These are phyloP conservation scores for Aciculosporium take DNA, from an alignment of 2,329 filamentous ascomycete genomes.

Conservation along the genomic window DNA sequence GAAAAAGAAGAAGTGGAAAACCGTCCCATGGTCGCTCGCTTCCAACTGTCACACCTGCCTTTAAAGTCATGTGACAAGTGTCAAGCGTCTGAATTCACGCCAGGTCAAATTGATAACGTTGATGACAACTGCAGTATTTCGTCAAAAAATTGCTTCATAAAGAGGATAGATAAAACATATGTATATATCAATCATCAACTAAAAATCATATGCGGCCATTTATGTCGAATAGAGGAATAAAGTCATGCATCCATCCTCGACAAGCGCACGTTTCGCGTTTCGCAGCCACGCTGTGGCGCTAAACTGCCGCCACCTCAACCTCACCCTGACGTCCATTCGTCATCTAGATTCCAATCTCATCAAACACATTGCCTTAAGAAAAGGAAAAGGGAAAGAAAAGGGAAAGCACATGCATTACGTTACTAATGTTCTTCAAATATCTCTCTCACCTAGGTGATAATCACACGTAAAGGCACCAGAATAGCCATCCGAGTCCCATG, in stretches of 20 bases:
- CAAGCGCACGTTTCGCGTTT: too few relatives aligned
- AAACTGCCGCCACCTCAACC: neutral
- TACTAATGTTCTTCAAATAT: neutral
- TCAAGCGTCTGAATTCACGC: too few relatives aligned
- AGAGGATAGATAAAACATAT: too few relatives aligned
- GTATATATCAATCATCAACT: too few relatives aligned
- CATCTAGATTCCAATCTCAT: neutral
- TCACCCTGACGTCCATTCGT: neutral
- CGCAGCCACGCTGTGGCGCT: slow-evolving; percentile 1
- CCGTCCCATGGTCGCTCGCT: neutral
- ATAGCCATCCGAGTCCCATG: slow-evolving; percentile 6
- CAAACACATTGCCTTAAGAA: neutral
- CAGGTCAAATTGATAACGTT: too few relatives aligned
- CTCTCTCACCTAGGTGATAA: neutral
- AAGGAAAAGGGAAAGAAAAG: neutral
- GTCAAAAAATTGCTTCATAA: too few relatives aligned
- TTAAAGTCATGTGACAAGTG: neutral
- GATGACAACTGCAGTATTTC: too few relatives aligned
- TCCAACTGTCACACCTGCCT: neutral
- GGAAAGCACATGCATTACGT: neutral
- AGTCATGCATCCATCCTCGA: too few relatives aligned
- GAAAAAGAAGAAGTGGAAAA: neutral
- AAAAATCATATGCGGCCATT: too few relatives aligned
- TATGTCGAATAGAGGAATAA: too few relatives aligned
- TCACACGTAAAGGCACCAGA: neutral